phyloP scores from a whole-genome alignment of 352 stramenopile species.

The Phytopythium aichiense region DNA sequence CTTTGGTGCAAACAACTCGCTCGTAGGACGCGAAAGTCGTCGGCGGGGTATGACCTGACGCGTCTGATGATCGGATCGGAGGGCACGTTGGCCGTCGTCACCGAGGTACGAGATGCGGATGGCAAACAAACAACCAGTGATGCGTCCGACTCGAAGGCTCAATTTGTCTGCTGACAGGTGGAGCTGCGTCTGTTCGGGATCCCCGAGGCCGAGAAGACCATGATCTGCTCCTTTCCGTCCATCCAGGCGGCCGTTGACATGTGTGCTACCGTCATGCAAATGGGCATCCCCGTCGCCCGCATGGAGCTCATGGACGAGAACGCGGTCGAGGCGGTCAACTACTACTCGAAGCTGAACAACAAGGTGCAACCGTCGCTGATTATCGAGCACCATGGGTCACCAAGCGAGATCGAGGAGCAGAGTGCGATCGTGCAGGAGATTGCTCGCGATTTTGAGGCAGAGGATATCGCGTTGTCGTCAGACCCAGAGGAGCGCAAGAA shows the following conservation, averaged over 20 bases:
- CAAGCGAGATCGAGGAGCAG: conserved; percentile 85
- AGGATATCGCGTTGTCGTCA: conserved; percentile 76
- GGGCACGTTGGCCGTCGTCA: conserved; percentile 94
- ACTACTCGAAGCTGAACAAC: conserved; percentile 80
- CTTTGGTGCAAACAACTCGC: too few species aligned
- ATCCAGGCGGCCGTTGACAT: conserved; percentile 86
- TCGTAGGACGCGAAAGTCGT: conserved; percentile 90
- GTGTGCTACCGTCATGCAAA: conserved; percentile 82
- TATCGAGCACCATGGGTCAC: conserved; percentile 91
- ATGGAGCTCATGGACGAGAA: conserved; percentile 88
- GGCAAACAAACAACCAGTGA: too few species aligned
- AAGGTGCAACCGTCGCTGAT: conserved; percentile 89
- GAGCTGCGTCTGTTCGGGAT: conserved; percentile 93
- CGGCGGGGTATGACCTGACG: conserved; percentile 95
- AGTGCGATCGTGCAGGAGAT: conserved; percentile 82
- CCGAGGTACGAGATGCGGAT: conserved; percentile 42
- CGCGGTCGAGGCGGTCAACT: conserved; percentile 75
- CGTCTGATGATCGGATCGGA: conserved; percentile 94
- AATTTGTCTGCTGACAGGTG: conserved; percentile 28
- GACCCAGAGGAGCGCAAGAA: conserved; percentile 73
- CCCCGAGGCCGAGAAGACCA: conserved; percentile 88
- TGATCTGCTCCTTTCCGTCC: conserved; percentile 91
- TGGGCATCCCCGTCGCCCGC: conserved; percentile 81
- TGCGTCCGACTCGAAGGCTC: too few species aligned
- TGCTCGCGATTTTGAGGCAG: conserved; percentile 77